A percentile compares a stretch with the other conserved stretches of the same genome.
These are phyloP conservation scores for Aspergillus tubingensis DNA, from an alignment of 2,329 filamentous ascomycete species.

Conservation along the genomic window DNA sequence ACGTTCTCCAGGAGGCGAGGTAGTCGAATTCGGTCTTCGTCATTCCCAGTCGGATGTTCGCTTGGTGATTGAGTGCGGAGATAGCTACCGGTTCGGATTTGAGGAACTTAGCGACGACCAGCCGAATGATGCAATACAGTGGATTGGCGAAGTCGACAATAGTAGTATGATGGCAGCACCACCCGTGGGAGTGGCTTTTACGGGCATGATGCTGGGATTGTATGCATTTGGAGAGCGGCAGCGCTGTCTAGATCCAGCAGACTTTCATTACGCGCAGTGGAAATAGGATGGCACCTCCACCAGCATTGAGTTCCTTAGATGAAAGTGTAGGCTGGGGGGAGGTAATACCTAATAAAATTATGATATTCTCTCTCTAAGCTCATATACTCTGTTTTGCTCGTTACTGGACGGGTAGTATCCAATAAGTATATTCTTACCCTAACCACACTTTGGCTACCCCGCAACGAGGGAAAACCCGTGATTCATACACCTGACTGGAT, in stretches of 20 bases:
- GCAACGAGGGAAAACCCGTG: too few species aligned
- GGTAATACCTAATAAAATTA: too few species aligned
- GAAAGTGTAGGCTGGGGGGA: too few species aligned
- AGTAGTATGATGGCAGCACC: slow-evolving; percentile 34
- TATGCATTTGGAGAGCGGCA: slow-evolving; percentile 49
- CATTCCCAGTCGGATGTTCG: slow-evolving; percentile 22
- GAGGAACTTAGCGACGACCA: slow-evolving; percentile 15
- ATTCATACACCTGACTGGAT: too few species aligned
- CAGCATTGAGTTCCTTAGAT: too few species aligned
- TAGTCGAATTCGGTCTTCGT: slow-evolving; percentile 16
- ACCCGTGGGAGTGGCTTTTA: slow-evolving; percentile 46
- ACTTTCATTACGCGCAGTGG: slow-evolving; percentile 40
- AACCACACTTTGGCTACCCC: too few species aligned
- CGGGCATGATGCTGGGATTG: slow-evolving; percentile 51
- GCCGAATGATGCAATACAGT: slow-evolving; percentile 13
- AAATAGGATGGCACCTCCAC: background rate
- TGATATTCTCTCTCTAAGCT: too few species aligned
- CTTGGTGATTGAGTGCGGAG: slow-evolving; percentile 34
- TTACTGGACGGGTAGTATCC: too few species aligned
- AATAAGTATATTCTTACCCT: too few species aligned
- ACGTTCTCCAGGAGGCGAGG: slow-evolving; percentile 22
- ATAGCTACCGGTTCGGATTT: slow-evolving; percentile 34
- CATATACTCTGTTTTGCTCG: too few species aligned
- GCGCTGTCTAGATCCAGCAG: slow-evolving; percentile 43
- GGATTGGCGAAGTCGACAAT: slow-evolving; percentile 35